These are phyloP conservation scores for Podila clonocystis DNA, from an alignment of 192 early-diverging fungal genomes.

Conservation along the genomic window DNA sequence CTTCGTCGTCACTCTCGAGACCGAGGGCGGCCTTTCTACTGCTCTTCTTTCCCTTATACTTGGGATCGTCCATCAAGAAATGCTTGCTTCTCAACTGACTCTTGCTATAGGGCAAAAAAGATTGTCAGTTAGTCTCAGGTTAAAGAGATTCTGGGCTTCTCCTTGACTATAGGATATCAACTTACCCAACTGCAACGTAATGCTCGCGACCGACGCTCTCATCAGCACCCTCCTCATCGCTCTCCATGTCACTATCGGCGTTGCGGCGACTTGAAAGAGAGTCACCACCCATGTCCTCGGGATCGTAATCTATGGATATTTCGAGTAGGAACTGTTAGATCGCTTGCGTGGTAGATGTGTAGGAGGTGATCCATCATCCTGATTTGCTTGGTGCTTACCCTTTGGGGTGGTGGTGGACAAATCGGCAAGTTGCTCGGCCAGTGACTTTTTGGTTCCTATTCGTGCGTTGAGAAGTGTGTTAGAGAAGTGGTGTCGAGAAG, in stretches of 20 bases:
- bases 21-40: slow-evolving; percentile 73
- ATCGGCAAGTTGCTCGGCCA: slow-evolving; percentile 62
- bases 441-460: slow-evolving; percentile 51
- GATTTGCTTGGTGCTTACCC: slow-evolving; percentile 40
- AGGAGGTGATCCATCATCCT: too few species aligned
- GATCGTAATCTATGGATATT: slow-evolving; percentile 68
- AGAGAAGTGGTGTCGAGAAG: background rate
- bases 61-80: slow-evolving; percentile 74
- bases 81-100: slow-evolving; percentile 68
- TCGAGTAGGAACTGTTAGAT: too few species aligned
- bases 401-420: slow-evolving; percentile 63
- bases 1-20: slow-evolving; percentile 54
- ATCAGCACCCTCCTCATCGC: slow-evolving; percentile 56
- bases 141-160: background rate
- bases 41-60: slow-evolving; percentile 74
- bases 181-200: slow-evolving; percentile 74
- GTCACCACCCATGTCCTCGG: slow-evolving; percentile 71
- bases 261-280: slow-evolving; percentile 54
- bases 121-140: background rate
- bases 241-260: slow-evolving; percentile 58
- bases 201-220: slow-evolving; percentile 68
- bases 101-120: slow-evolving; percentile 50
- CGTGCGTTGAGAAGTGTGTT: background rate
- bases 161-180: background rate
- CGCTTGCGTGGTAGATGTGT: too few species aligned